A percentile compares a stretch with the other conserved stretches of the same genome.
phyloP scores from a whole-genome alignment of 73 alveolate genomes.

The Tetrahymena borealis region DNA sequence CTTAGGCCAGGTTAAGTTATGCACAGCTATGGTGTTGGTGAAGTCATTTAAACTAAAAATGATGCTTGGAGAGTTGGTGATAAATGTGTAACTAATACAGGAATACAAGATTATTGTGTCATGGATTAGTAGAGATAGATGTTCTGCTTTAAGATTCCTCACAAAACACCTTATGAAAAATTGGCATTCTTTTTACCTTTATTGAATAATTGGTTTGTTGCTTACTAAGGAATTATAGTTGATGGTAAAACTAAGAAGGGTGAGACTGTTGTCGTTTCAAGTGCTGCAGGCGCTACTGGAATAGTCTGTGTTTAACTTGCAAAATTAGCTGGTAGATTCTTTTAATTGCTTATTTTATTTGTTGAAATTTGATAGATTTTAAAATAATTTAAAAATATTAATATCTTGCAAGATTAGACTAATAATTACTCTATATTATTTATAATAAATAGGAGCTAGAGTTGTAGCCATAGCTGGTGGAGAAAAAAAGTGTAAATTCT shows the following conservation, averaged over 20 bases:
- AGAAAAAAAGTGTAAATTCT: constrained; percentile 11
- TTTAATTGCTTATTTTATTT: too few species aligned
- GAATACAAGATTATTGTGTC: constrained; percentile 14
- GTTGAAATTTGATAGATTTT: too few species aligned
- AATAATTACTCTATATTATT: too few species aligned
- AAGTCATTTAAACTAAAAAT: constrained; percentile 1
- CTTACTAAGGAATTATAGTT: constrained; percentile 15
- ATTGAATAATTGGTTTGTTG: constrained; percentile 16
- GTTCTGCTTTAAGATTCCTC: constrained; percentile 21
- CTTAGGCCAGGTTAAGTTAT: constrained; percentile 19
- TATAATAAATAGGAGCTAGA: not conserved
- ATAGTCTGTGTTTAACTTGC: constrained; percentile 14
- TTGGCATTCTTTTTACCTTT: constrained; percentile 9
- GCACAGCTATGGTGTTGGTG: constrained; percentile 34
- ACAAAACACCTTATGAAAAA: not conserved
- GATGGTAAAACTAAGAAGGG: constrained; percentile 5
- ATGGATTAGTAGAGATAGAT: constrained; percentile 20
- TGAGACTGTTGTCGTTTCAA: constrained; percentile 30
- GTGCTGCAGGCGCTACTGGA: constrained; percentile 44
- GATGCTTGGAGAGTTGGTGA: constrained; percentile 7
- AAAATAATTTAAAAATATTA: too few species aligned
- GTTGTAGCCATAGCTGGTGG: constrained; percentile 21
- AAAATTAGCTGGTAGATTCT: constrained; percentile 24
- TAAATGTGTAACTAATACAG: constrained; percentile 14
- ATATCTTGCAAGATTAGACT: too few species aligned